Evolutionary conservation across 441 rosid genomes (phyloP), one percentile per base, ranked within the genome.

Genomic region (Adansonia grandidieri): DNA sequence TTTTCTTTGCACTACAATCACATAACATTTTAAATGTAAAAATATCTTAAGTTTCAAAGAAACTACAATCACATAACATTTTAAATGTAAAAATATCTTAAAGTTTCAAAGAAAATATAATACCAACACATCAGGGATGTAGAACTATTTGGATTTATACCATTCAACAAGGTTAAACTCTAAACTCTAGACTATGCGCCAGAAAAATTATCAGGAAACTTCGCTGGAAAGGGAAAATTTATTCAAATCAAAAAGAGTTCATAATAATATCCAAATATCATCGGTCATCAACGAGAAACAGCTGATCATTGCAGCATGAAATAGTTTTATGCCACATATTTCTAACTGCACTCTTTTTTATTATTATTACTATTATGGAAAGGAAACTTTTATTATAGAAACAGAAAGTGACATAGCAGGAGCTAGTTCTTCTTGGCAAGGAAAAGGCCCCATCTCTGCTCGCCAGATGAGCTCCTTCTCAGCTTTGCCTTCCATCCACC

Each of bases 401-500:
- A 47, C 78, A 63, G 11, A 63, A 20, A 47, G 40, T 28, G 58
- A 37, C 66, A 69, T 37, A 45, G 14, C 42, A 19, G 50, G 68
- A 65, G 73, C 85, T 84, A 91, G 79, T 85, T 68, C 54, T 77
- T 81, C 85, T 85, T 82, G 71, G 99, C 97, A 15, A 93, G 73
- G 89, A 96, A 94, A 67, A 96, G 86, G 42, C 98, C 98, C 99
- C 99, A 96, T 61, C 85, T 73, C 89, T 63, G 99, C 81, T 94
- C 98, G 1, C 93, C 89, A 0, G 93, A 86, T 60, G 94, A 81
- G 82, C 86, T 89, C 85, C 99, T 87, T 54, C 81, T 80, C 84
- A 93, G 87, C 87, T 94, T 94, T 56, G 98, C 90, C 81, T 91
- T 96, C 99, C 99, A 94, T 83, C 98, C 98, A 61, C 79, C 95